Percentiles rank a stretch among this genome's conserved stretches.
phyloP scores from a whole-genome alignment of 2,329 filamentous ascomycete species.

The Rutstroemia sp. region DNA sequence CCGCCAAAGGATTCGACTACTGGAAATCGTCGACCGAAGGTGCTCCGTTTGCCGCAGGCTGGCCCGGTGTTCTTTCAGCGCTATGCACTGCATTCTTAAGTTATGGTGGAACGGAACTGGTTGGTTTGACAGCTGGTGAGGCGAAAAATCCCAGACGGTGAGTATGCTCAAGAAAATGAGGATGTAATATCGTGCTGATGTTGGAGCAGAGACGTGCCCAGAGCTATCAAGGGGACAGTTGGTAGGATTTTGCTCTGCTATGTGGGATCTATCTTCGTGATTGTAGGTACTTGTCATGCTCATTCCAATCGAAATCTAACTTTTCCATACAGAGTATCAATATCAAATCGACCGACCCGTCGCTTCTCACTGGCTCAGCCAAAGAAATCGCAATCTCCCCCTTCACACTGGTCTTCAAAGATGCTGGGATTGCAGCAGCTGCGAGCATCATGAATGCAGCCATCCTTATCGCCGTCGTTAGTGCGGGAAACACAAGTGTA shows the following conservation, averaged over 20 bases:
- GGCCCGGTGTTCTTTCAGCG: not conserved
- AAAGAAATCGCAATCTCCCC: conserved; percentile 68
- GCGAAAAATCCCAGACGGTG: conserved; percentile 36
- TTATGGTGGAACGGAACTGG: conserved; percentile 60
- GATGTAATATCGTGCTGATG: not conserved
- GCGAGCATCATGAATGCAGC: conserved; percentile 74
- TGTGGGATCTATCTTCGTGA: conserved; percentile 68
- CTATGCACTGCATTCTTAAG: not conserved
- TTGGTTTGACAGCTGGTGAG: conserved; percentile 49
- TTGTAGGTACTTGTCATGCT: conserved; percentile 25
- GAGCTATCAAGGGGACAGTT: conserved; percentile 73
- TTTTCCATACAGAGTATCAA: conserved; percentile 45
- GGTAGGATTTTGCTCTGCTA: conserved; percentile 85
- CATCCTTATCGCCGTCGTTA: conserved; percentile 65
- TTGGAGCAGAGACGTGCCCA: conserved; percentile 34
- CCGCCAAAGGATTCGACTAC: conserved; percentile 1
- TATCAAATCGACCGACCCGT: conserved; percentile 59
- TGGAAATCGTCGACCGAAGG: not conserved
- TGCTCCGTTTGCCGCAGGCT: not conserved
- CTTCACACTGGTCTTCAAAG: conserved; percentile 51
- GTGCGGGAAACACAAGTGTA: conserved; percentile 68
- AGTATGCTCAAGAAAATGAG: not conserved
- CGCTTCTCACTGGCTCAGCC: conserved; percentile 57
- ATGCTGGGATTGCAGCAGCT: conserved; percentile 56
- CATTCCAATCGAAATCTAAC: not conserved